Base-by-base conservation (phyloP, 2,329 filamentous ascomycete genomes). In the Fusarium robinianum region DNA sequence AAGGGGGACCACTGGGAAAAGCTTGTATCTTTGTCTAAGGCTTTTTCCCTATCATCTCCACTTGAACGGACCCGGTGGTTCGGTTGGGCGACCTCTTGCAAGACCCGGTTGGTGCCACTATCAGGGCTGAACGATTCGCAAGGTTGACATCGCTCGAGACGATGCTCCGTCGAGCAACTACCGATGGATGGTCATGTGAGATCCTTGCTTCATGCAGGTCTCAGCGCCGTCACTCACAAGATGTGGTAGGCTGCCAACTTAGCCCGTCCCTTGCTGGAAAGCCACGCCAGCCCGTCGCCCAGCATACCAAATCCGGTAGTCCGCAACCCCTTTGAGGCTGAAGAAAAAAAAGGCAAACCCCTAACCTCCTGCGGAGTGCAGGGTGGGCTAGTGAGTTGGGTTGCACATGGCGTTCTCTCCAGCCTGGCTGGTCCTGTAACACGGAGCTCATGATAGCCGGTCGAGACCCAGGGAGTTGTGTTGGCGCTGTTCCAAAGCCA, bases 81-180 rank as follows among this genome's bases (percentile, higher is more conserved):
- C 29, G 41, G 46, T 50, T 58, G 40, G 46, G 49, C 51, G 52
- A 35, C 43, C 43, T 16, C 34, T 22, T 25, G 30, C 23, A 36
- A 11, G 14, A 42, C 48, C 51, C 48, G 48, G n/a, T 22, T 17
- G 27, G 27, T 32, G 37, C 41, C 44, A 46, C 38, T 46, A 27
- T 23, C 52, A 52, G 46, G 57, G 55, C 57, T 60, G 57, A 58
- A 40, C 38, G n/a, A n/a, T n/a, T n/a, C n/a, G n/a, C n/a, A n/a
- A n/a, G n/a, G n/a, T n/a, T n/a, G n/a, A n/a, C n/a, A n/a, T n/a
- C n/a, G n/a, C n/a, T n/a, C n/a, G n/a, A n/a, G n/a, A n/a, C n/a
- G n/a, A n/a, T n/a, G n/a, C n/a, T n/a, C n/a, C n/a, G n/a, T 3
- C 38, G 17, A 35, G 8, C 35, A 41, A 40, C 46, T 41, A 19